Percentiles rank a stretch among this genome's conserved stretches.
These are phyloP conservation scores for Cyclotella cryptica DNA, from an alignment of 108 stramenopile species.

Conservation along the genomic window DNA sequence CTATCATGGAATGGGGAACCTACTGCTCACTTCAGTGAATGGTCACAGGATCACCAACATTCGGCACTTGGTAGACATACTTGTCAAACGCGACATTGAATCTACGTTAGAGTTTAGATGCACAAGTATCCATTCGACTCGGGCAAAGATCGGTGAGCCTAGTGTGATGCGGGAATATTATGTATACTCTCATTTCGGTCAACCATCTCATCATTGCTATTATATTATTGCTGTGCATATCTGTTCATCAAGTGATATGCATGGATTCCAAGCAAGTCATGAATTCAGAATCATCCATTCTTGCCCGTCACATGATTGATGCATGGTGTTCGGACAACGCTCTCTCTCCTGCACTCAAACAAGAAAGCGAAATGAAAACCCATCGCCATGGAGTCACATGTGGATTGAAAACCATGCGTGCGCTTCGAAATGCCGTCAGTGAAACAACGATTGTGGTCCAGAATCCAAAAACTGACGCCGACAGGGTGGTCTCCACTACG, in stretches of 20 bases:
- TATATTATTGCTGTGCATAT: background rate
- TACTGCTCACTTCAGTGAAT: constrained; percentile 36
- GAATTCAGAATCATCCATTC: constrained; percentile 31
- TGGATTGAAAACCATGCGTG: constrained; percentile 28
- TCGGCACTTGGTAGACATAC: constrained; percentile 17
- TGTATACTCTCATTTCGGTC: background rate
- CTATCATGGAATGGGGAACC: constrained; percentile 25
- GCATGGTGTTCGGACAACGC: constrained; percentile 38
- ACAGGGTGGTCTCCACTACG: constrained; percentile 14
- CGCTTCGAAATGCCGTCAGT: constrained; percentile 22
- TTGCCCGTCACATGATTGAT: constrained; percentile 38
- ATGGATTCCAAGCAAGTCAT: constrained; percentile 26
- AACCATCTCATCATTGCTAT: background rate
- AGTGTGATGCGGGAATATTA: background rate
- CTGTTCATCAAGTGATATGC: constrained; percentile 1
- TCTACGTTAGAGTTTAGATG: constrained; percentile 27
- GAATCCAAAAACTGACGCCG: background rate
- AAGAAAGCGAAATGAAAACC: constrained; percentile 28
- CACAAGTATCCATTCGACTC: constrained; percentile 10
- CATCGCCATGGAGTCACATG: constrained; percentile 23
- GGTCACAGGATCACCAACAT: constrained; percentile 32
- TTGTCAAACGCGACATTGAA: constrained; percentile 19
- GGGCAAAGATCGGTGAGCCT: constrained; percentile 31
- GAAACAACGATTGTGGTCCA: constrained; percentile 23
- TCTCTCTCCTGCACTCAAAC: constrained; percentile 20